A percentile compares a stretch with the other conserved stretches of the same genome.
These are phyloP conservation scores for Arabis hirsuta DNA, from an alignment of 345 rosid species.

Conservation along the genomic window DNA sequence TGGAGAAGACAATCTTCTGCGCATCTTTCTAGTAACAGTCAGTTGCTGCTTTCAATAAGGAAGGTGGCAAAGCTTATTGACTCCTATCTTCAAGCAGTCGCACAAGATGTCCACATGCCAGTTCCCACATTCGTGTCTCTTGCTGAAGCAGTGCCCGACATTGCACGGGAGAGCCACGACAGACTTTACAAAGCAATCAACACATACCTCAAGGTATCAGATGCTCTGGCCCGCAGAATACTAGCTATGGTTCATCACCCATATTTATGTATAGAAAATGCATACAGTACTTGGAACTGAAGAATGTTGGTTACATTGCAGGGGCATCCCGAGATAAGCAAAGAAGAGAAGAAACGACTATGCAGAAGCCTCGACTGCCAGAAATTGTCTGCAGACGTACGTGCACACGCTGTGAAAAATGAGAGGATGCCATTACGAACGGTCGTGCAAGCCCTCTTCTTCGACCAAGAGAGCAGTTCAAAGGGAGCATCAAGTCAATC, in stretches of 20 bases:
- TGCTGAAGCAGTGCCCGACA: slow-evolving; percentile 75
- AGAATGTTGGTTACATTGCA: slow-evolving; percentile 42
- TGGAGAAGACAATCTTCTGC: slow-evolving; percentile 74
- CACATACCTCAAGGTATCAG: slow-evolving; percentile 78
- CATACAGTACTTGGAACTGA: slow-evolving; percentile 20
- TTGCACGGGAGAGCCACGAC: slow-evolving; percentile 72
- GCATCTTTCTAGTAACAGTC: slow-evolving; percentile 49
- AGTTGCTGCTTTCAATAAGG: slow-evolving; percentile 55
- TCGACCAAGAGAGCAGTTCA: slow-evolving; percentile 73
- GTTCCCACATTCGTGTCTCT: slow-evolving; percentile 61
- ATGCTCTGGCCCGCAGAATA: slow-evolving; percentile 12
- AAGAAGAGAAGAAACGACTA: slow-evolving; percentile 77
- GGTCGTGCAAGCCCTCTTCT: slow-evolving; percentile 91
- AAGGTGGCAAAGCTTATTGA: slow-evolving; percentile 75
- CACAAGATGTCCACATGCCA: slow-evolving; percentile 69
- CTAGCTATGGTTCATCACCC: slow-evolving; percentile 20
- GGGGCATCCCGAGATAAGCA: slow-evolving; percentile 89
- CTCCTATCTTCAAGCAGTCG: slow-evolving; percentile 75
- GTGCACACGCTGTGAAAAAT: slow-evolving; percentile 91
- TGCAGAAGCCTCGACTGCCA: slow-evolving; percentile 92
- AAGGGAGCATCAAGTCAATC: slow-evolving; percentile 32
- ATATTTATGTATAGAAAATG: slow-evolving; percentile 12
- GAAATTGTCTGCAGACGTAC: slow-evolving; percentile 81
- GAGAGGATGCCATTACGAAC: slow-evolving; percentile 93
- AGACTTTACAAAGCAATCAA: slow-evolving; percentile 88